Evolutionary conservation across 208 protist species (phyloP).

Genomic region (Acanthamoeba triangularis): DNA sequence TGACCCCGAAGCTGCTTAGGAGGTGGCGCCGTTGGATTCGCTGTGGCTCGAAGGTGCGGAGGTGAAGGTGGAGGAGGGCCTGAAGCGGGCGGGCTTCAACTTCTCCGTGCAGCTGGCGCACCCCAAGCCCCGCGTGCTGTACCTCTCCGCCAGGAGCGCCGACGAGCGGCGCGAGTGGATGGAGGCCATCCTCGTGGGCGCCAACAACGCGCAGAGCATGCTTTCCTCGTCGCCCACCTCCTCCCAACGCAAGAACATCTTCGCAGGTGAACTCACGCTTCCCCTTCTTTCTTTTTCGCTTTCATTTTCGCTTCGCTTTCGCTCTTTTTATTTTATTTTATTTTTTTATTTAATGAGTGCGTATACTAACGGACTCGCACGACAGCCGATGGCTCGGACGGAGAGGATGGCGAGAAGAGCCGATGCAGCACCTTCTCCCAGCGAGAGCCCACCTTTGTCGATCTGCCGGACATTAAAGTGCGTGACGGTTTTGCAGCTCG

Average conservation of each 20-base stretch:
- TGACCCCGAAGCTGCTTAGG: background rate
- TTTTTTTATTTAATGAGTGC: too few relatives aligned
- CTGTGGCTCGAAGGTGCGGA: slow-evolving; percentile 3
- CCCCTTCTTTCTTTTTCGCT: background rate
- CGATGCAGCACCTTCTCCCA: background rate
- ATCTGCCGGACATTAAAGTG: slow-evolving; percentile 9
- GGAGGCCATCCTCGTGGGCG: slow-evolving; percentile 42
- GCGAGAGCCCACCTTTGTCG: background rate
- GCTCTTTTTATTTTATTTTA: too few relatives aligned
- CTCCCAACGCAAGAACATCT: background rate
- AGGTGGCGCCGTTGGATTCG: slow-evolving; percentile 4
- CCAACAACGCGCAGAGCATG: slow-evolving; percentile 15
- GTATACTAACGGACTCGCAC: too few relatives aligned
- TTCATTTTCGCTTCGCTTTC: too few relatives aligned
- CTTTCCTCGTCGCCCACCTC: background rate
- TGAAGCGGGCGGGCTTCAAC: slow-evolving; percentile 47
- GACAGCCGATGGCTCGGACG: background rate
- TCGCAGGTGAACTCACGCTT: background rate
- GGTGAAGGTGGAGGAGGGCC: background rate
- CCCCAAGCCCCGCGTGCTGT: slow-evolving; percentile 32
- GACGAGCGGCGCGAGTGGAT: slow-evolving; percentile 53
- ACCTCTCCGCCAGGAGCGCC: slow-evolving; percentile 4
- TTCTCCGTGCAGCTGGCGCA: slow-evolving; percentile 5
- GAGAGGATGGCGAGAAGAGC: background rate
- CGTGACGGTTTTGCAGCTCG: background rate